Evolutionary conservation across 2,329 filamentous ascomycete species (phyloP), one percentile per base, ranked within the genome.

Genomic region (Stemphylium lycopersici): DNA sequence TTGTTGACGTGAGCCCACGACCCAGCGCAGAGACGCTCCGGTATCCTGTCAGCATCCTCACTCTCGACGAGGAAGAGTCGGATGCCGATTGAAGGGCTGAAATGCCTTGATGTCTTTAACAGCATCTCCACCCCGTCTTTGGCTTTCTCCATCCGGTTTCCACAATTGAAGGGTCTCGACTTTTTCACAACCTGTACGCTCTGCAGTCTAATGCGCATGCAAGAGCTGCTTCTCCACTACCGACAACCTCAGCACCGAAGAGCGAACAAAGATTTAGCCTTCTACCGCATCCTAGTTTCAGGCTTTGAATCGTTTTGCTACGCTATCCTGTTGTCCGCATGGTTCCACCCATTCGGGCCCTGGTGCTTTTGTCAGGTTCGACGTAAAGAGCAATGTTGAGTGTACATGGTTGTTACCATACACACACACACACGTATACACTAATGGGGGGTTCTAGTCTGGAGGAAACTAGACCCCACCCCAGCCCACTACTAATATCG

Each of bases 11-110:
- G 12, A 74, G 70, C 51, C 74, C 74, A 4, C 52, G 74, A 12
- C 73, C 71, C 6, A 76, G 73, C 52, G 69, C 68, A 1, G 74
- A 77, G 48, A 76, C 74, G 7, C 55, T 76, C 48, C 44, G 71
- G 5, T 69, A 68, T 32, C 56, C 66, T 1, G 58, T 58, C 43
- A 70, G 63, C 11, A 62, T 67, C 3, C 49, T 62, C 8, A 71
- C 69, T 0, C 55, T 59, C 3, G 66, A 66, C 13, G 66, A 66
- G 42, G 59, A 62, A 26, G 61, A 59, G 39, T 61, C 50, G 10
- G 64, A 55, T 2, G 55, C 16, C 10, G 61, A 62, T 29, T 63
- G 59, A 63, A 42, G 8, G 10, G 3, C 3, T 36, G 22, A 18
- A 12, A 8, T 22, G 0, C 13, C 2, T n/a, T 32, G 10, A 26